Conservation (phyloP, 345 rosid genomes). For the Citrus hindsii region DNA sequence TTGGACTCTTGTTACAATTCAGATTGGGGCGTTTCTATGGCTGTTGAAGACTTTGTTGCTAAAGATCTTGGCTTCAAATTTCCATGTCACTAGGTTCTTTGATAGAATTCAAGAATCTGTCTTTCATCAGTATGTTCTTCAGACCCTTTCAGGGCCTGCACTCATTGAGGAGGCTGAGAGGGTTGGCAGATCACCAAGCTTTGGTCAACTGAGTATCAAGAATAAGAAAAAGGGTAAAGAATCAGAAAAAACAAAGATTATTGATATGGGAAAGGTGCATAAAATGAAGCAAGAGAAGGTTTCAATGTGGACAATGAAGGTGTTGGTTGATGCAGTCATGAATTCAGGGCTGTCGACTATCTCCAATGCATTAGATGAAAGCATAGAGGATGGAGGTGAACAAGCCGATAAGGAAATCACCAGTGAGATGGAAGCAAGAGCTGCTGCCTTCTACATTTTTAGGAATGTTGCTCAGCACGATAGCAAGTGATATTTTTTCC, state of each 20-base stretch:
- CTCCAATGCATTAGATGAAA: conserved; percentile 65
- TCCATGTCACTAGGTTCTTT: conserved; percentile 75
- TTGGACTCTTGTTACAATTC: conserved; percentile 60
- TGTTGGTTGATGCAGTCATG: conserved; percentile 67
- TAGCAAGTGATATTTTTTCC: conserved; percentile 39
- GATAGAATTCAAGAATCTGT: conserved; percentile 90
- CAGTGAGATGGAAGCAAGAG: conserved; percentile 75
- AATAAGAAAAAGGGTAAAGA: conserved; percentile 43
- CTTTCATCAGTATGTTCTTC: conserved; percentile 76
- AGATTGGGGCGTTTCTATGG: conserved; percentile 63
- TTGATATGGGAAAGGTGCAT: conserved; percentile 76
- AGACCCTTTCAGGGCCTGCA: conserved; percentile 74
- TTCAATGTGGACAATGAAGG: conserved; percentile 91
- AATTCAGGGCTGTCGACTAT: conserved; percentile 66
- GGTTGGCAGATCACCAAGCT: conserved; percentile 42
- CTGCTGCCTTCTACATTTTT: conserved; percentile 66
- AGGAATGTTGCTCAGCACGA: conserved; percentile 45
- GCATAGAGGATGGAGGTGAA: conserved; percentile 29
- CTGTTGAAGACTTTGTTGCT: conserved; percentile 63
- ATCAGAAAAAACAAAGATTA: conserved; percentile 44
- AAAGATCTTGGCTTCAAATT: conserved; percentile 78
- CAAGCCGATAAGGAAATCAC: conserved; percentile 60
- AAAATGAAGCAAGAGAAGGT: conserved; percentile 81
- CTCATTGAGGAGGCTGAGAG: conserved; percentile 66
- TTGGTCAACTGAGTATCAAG: conserved; percentile 50